Conservation (phyloP, 352 stramenopile species). For the Pythium apleroticum region DNA sequence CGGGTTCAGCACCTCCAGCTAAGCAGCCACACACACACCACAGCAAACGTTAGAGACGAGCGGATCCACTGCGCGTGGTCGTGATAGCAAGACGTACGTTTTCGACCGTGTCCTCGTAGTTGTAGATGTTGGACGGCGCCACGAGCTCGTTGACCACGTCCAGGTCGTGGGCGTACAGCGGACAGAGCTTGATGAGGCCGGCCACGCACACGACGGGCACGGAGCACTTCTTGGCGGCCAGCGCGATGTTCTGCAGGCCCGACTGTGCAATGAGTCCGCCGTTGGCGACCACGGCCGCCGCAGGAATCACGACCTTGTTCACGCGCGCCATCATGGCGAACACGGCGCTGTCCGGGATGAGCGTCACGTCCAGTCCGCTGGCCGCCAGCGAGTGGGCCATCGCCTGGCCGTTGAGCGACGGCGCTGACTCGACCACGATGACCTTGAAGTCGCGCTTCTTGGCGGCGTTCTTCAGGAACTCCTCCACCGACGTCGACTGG, state of each 20-base stretch:
- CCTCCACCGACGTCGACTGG: slow-evolving; percentile 89
- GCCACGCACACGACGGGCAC: slow-evolving; percentile 97
- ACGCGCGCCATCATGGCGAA: slow-evolving; percentile 98
- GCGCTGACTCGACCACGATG: slow-evolving; percentile 93
- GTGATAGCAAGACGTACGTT: slow-evolving; percentile 56
- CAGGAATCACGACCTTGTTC: slow-evolving; percentile 97
- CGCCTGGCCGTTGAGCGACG: slow-evolving; percentile 90
- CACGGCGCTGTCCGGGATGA: slow-evolving; percentile 96
- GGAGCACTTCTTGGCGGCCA: slow-evolving; percentile 95
- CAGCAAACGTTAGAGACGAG: too few species aligned
- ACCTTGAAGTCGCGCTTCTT: slow-evolving; percentile 96
- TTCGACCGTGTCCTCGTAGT: slow-evolving; percentile 89
- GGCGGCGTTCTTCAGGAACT: slow-evolving; percentile 86
- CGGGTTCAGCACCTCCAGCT: slow-evolving; percentile 96
- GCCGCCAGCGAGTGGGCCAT: slow-evolving; percentile 89
- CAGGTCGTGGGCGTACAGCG: slow-evolving; percentile 97
- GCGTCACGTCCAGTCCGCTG: slow-evolving; percentile 91
- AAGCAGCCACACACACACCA: slow-evolving; percentile 3
- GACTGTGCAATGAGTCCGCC: slow-evolving; percentile 95
- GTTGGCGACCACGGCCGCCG: slow-evolving; percentile 96
- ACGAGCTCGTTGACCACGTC: slow-evolving; percentile 94
- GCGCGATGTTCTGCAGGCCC: slow-evolving; percentile 94
- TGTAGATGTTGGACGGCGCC: slow-evolving; percentile 83
- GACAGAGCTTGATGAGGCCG: slow-evolving; percentile 97
- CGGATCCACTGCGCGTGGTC: too few species aligned